Conservation (phyloP, 176 grass and related monocot species). For the Pharus latifolius region DNA sequence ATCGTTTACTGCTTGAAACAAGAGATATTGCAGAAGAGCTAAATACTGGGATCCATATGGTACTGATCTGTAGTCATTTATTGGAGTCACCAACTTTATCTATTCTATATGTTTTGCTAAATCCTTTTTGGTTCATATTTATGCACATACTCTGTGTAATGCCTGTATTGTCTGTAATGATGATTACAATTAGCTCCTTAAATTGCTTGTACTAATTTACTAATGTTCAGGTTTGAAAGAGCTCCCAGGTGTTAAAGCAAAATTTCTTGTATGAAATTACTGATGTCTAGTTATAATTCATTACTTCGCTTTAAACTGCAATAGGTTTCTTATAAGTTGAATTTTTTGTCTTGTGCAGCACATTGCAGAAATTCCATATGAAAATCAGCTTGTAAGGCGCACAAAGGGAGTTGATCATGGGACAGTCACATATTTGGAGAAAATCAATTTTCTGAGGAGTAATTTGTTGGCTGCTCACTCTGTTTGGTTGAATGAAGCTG, state of each 20-base stretch:
- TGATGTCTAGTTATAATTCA: neutral
- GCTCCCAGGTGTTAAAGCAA: neutral
- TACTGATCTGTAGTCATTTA: slow-evolving; percentile 28
- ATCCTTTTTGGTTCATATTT: neutral
- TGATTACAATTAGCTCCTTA: neutral
- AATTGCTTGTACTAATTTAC: slow-evolving; percentile 11
- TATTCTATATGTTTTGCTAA: neutral
- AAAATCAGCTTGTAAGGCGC: slow-evolving; percentile 65
- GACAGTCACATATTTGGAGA: slow-evolving; percentile 88
- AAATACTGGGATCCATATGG: slow-evolving; percentile 96
- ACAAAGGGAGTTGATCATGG: slow-evolving; percentile 78
- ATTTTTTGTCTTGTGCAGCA: slow-evolving; percentile 48
- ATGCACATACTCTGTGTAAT: neutral
- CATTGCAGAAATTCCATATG: slow-evolving; percentile 87
- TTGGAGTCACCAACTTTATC: neutral
- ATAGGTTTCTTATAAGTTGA: neutral
- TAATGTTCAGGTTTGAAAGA: neutral
- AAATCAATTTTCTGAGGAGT: slow-evolving; percentile 70
- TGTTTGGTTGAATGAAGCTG: slow-evolving; percentile 76
- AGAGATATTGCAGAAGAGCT: slow-evolving; percentile 68
- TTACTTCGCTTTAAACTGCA: neutral
- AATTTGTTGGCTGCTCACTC: slow-evolving; percentile 89
- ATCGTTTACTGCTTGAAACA: slow-evolving; percentile 74
- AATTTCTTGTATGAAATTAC: neutral
- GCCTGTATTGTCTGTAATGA: neutral